A percentile compares a stretch with the other conserved stretches of the same genome.
Conservation (phyloP, 2,329 filamentous ascomycete genomes). For the Scleromitrula shiraiana region DNA sequence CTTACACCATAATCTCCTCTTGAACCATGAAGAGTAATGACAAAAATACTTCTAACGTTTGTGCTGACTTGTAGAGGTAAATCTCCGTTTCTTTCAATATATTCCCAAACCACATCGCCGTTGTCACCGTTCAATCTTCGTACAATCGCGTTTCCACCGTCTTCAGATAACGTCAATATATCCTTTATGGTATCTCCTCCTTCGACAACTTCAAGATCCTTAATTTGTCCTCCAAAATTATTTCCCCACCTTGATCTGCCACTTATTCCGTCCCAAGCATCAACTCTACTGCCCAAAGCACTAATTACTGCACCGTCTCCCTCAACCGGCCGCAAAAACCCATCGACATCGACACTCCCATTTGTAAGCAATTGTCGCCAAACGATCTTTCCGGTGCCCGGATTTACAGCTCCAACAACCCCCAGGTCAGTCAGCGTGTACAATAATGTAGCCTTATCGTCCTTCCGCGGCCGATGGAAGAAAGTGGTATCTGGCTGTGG, state of each 20-base stretch:
- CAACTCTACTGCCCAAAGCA: constrained; percentile 60
- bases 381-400: constrained; percentile 71
- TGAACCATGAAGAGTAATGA: constrained; percentile 65
- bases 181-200: constrained; percentile 54
- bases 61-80: constrained; percentile 66
- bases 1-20: constrained; percentile 68
- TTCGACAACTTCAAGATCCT: constrained; percentile 69
- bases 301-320: constrained; percentile 71
- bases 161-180: constrained; percentile 58
- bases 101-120: constrained; percentile 73
- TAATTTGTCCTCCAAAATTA: constrained; percentile 48
- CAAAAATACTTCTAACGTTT: constrained; percentile 63
- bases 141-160: constrained; percentile 49
- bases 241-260: constrained; percentile 73
- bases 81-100: constrained; percentile 59
- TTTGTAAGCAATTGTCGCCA: constrained; percentile 74
- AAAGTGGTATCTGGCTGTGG: constrained; percentile 80
- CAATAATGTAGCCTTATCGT: constrained; percentile 79
- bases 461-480: constrained; percentile 79
- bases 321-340: constrained; percentile 62
- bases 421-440: constrained; percentile 84
- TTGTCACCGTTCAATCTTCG: constrained; percentile 64
- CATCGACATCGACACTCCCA: constrained; percentile 28
- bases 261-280: constrained; percentile 75
- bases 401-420: constrained; percentile 81